phyloP scores from a whole-genome alignment of 2,329 filamentous ascomycete species.

The Fusarium sp. region DNA sequence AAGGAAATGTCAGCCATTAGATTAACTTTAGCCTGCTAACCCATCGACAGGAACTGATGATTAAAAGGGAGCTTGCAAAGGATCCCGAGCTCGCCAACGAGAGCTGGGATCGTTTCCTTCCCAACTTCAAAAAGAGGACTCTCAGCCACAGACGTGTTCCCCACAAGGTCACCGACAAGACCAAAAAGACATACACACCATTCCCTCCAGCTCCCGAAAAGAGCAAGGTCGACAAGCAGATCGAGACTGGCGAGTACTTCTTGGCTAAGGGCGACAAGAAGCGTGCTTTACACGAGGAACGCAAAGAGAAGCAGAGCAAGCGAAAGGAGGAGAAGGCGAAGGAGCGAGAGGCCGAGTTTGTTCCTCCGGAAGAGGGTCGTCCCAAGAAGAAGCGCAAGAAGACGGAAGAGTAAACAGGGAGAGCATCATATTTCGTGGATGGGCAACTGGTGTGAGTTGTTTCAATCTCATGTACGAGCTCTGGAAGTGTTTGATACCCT shows the following conservation, averaged over 20 bases:
- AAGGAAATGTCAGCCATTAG: background rate
- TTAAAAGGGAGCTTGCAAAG: constrained; percentile 90
- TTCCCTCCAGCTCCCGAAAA: constrained; percentile 97
- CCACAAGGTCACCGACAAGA: constrained; percentile 88
- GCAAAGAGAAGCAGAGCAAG: constrained; percentile 83
- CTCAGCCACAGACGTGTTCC: constrained; percentile 85
- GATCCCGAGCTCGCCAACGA: constrained; percentile 87
- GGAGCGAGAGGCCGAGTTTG: constrained; percentile 85
- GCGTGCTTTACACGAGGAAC: constrained; percentile 78
- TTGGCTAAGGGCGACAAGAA: constrained; percentile 93
- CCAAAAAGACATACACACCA: constrained; percentile 93
- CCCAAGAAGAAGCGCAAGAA: constrained; percentile 74
- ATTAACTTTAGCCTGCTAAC: background rate
- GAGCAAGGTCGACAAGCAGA: constrained; percentile 98
- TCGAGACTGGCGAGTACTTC: constrained; percentile 98
- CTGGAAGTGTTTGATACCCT: constrained; percentile 44
- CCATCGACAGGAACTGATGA: constrained; percentile 75
- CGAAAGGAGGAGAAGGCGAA: constrained; percentile 90
- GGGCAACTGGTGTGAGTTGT: constrained; percentile 36
- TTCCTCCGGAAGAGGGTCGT: constrained; percentile 82
- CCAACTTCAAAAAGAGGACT: constrained; percentile 95
- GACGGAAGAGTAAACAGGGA: constrained; percentile 45
- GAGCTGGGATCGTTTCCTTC: constrained; percentile 95
- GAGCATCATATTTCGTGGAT: constrained; percentile 24
- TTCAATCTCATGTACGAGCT: constrained; percentile 25